Conservation (phyloP, 495 filamentous ascomycete genomes). For the Aspergillus asperescens region DNA sequence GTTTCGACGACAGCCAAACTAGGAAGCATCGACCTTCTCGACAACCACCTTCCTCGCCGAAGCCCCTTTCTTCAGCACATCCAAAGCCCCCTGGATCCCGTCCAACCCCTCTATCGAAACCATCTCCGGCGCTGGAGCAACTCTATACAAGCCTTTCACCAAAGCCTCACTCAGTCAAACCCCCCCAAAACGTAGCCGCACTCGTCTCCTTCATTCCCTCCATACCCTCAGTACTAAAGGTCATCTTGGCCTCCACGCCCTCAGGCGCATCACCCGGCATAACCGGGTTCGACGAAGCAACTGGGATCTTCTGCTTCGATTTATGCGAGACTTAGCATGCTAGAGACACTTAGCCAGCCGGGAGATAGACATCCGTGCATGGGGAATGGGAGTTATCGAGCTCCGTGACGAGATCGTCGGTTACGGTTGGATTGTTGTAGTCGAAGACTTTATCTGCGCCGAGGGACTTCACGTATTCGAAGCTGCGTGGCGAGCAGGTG, state of each 20-base stretch:
- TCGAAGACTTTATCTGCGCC: constrained; percentile 53
- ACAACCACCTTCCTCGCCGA: constrained; percentile 44
- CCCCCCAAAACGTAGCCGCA: constrained; percentile 22
- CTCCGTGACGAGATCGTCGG: constrained; percentile 18
- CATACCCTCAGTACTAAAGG: not conserved
- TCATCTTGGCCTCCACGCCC: constrained; percentile 10
- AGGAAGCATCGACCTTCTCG: no score
- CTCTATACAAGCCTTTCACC: constrained; percentile 17
- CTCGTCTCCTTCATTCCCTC: not conserved
- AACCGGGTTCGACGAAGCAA: not conserved
- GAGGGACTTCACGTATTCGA: constrained; percentile 42
- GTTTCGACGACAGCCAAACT: no score
- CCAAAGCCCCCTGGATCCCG: constrained; percentile 37
- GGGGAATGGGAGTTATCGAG: not conserved
- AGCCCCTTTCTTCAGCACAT: constrained; percentile 34
- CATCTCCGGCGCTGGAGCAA: constrained; percentile 26
- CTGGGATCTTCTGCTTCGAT: not conserved
- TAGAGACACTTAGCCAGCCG: constrained; percentile 6
- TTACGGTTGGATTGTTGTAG: constrained; percentile 41
- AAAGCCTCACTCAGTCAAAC: constrained; percentile 33
- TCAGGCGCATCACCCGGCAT: not conserved
- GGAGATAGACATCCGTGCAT: constrained; percentile 17
- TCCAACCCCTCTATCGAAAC: constrained; percentile 38
- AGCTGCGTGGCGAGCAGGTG: constrained; percentile 47
- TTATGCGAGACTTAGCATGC: not conserved